phyloP scores from a whole-genome alignment of 768 basidiomycete species.

The Suillus americanus region DNA sequence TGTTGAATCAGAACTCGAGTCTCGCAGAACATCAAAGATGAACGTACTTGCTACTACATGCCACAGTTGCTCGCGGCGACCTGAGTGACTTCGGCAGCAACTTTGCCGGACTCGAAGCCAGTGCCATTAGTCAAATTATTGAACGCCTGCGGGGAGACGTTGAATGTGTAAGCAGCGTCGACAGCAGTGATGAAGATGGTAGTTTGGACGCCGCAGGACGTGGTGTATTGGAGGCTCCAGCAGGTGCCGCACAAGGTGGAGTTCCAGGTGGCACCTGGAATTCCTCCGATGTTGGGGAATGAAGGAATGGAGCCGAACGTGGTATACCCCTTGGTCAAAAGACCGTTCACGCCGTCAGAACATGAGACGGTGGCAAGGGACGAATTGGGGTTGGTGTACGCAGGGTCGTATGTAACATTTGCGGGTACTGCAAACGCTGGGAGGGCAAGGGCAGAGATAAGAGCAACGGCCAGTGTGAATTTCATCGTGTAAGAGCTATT shows the following conservation, averaged over 20 bases:
- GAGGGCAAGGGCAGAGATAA: not conserved
- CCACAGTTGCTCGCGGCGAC: constrained; percentile 5
- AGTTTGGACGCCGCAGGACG: not conserved
- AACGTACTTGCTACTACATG: constrained; percentile 4
- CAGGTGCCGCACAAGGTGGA: constrained; percentile 9
- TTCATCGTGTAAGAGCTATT: not conserved
- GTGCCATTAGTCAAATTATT: not conserved
- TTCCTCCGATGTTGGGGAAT: constrained; percentile 10
- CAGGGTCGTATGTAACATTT: not conserved
- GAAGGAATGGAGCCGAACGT: constrained; percentile 15
- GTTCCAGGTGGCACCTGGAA: constrained; percentile 12
- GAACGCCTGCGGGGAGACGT: constrained; percentile 2
- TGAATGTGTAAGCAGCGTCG: constrained; percentile 4
- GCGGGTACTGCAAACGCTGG: not conserved
- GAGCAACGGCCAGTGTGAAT: not conserved
- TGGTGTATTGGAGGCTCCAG: constrained; percentile 6
- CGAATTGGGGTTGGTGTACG: constrained; percentile 4
- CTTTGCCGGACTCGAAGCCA: not conserved
- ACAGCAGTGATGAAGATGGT: constrained; percentile 7
- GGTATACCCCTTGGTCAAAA: constrained; percentile 15
- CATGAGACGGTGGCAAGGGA: constrained; percentile 16
- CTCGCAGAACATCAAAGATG: not conserved
- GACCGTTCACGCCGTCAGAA: constrained; percentile 21
- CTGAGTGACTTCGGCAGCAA: constrained; percentile 1
- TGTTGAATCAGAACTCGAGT: not conserved